Percentiles rank a stretch among this genome's conserved stretches.
These are phyloP conservation scores for Blastobotrys illinoisensis DNA, from an alignment of 1,139 yeast species.

Conservation along the genomic window DNA sequence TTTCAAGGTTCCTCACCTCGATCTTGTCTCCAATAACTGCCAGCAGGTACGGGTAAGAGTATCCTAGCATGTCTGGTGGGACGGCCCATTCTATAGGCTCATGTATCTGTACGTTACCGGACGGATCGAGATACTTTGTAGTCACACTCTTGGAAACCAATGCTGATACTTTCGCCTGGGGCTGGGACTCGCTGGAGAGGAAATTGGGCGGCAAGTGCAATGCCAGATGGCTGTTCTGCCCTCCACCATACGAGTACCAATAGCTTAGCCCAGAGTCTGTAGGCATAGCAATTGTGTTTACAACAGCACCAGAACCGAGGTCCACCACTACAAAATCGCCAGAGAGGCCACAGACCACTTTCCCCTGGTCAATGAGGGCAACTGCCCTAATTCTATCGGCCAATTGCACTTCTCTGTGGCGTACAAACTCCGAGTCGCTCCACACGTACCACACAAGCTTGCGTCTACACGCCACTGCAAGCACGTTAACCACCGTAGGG, in stretches of 20 bases:
- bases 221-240: background rate
- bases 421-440: constrained; percentile 32
- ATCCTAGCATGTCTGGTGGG: constrained; percentile 19
- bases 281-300: constrained; percentile 2
- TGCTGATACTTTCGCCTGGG: background rate
- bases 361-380: constrained; percentile 34
- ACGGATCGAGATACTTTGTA: background rate
- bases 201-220: background rate
- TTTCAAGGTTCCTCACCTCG: constrained; percentile 31
- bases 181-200: background rate
- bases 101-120: background rate
- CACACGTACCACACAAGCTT: constrained; percentile 36
- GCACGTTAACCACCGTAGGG: constrained; percentile 26
- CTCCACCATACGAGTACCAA: background rate
- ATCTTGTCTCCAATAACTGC: constrained; percentile 20
- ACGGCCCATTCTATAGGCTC: background rate
- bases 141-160: background rate
- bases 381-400: constrained; percentile 34
- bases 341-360: constrained; percentile 32
- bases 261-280: background rate
- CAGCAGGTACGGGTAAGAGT: constrained; percentile 31
- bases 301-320: constrained; percentile 16
- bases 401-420: constrained; percentile 31
- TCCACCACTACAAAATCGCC: constrained; percentile 28
- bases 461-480: constrained; percentile 34